Evolutionary conservation across 768 basidiomycete species (phyloP), one percentile per base, ranked within the genome.

Genomic region (Boletus rubroflammeus): DNA sequence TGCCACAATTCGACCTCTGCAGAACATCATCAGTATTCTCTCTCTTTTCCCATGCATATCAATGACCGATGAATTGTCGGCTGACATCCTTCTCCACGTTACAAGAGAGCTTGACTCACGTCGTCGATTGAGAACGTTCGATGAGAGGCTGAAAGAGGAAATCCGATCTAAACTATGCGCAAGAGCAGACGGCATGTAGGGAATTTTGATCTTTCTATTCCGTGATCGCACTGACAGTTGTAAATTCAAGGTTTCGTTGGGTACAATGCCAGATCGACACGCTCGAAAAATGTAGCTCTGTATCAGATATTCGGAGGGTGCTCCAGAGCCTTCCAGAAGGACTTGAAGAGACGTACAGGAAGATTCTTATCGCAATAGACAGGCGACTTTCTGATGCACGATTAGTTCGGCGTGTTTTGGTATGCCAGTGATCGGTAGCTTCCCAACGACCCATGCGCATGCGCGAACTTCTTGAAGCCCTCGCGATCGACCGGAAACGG

Each of bases 291-390:
- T 55, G 53, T 41, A 15, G 15, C 4, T 41, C 41, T 0, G 15
- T n/a, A 25, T 13, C 10, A 1, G 36, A 47, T 6, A 47, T 61
- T 38, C 28, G 43, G 7, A 29, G 4, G 6, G 50, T 45, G 15
- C 51, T 58, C 2, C 17, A 53, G 11, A 40, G 45, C 29, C 63
- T 58, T 35, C 34, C 28, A 1, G 43, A 41, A 9, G 60, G 63
- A 29, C 28, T 65, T 1, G 55, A 67, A 21, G 65, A 64, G 36
- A 67, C 65, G 0, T 62, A 64, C 17, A 46, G 60, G 15, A 56
- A 62, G 13, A 67, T 64, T 21, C 53, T 67, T 3, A 26, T 42
- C 3, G 40, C 42, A 1, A 53, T 67, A 0, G 47, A 64, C n/a
- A 28, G 29, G 5, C 26, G 19, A 6, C 44, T 3, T 0, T 2